Evolutionary conservation across 495 filamentous ascomycete genomes (phyloP).

Genomic region (Emericellopsis terricola): DNA sequence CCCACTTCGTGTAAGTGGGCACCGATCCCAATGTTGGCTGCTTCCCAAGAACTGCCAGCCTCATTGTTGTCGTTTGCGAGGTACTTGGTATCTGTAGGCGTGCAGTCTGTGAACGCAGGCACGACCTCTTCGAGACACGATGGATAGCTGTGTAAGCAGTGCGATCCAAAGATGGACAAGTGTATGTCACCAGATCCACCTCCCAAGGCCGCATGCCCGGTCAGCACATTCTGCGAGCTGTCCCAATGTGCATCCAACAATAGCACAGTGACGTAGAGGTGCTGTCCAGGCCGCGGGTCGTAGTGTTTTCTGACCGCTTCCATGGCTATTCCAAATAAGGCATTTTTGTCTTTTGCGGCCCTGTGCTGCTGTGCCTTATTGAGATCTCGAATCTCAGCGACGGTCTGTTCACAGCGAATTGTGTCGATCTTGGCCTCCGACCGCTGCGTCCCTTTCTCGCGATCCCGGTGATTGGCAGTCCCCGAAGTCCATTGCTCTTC

Average conservation of each 20-base stretch:
- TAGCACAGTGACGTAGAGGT: constrained; percentile 68
- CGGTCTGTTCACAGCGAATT: constrained; percentile 63
- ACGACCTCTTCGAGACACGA: constrained; percentile 70
- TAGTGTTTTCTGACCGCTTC: constrained; percentile 64
- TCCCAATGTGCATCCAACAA: constrained; percentile 84
- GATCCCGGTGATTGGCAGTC: constrained; percentile 53
- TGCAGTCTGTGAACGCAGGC: constrained; percentile 74
- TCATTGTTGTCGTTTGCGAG: constrained; percentile 76
- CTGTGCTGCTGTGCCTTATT: constrained; percentile 66
- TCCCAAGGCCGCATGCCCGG: constrained; percentile 63
- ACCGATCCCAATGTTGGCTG: constrained; percentile 79
- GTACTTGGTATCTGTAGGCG: constrained; percentile 61
- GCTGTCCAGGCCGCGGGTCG: constrained; percentile 52
- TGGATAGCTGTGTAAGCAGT: constrained; percentile 76
- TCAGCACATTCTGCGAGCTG: constrained; percentile 42
- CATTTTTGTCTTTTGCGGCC: constrained; percentile 44
- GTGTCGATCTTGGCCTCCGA: constrained; percentile 82
- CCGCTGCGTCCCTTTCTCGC: constrained; percentile 48
- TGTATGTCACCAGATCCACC: constrained; percentile 52
- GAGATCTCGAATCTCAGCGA: constrained; percentile 63
- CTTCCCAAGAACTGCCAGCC: constrained; percentile 76
- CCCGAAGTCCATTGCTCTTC: constrained; percentile 88
- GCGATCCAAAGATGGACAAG: constrained; percentile 78
- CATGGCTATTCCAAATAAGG: constrained; percentile 54
- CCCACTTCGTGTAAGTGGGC: constrained; percentile 82